These are phyloP conservation scores for Cerioporus squamosus DNA, from an alignment of 1,284 basidiomycete genomes.

Conservation along the genomic window DNA sequence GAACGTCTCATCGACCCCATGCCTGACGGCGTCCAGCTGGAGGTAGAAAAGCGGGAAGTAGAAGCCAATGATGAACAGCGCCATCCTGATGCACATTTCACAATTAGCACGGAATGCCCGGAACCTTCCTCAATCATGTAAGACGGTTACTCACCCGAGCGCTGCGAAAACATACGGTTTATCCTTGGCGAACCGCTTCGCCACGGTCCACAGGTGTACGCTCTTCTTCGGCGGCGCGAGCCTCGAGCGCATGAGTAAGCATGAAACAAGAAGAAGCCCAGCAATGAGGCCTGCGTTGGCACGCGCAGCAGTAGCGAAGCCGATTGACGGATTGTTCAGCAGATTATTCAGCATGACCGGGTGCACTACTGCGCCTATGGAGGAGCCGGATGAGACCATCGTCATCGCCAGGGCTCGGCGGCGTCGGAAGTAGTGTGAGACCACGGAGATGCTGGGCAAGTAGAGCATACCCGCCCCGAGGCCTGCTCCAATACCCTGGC, in stretches of 20 bases:
- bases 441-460: conserved; percentile 46
- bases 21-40: conserved; percentile 20
- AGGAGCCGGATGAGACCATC: conserved; percentile 44
- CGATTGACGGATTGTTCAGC: conserved; percentile 38
- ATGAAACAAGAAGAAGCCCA: conserved; percentile 20
- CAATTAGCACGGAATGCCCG: neutral
- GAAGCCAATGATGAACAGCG: conserved; percentile 13
- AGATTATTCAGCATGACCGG: conserved; percentile 56
- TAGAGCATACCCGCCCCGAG: conserved; percentile 48
- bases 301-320: conserved; percentile 44
- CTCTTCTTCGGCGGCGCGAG: neutral
- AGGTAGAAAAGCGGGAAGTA: conserved; percentile 25
- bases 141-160: conserved; percentile 9
- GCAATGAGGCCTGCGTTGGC: conserved; percentile 15
- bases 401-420: conserved; percentile 52
- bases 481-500: conserved; percentile 46
- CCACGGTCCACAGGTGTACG: conserved; percentile 3
- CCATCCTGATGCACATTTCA: conserved; percentile 6
- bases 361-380: conserved; percentile 44
- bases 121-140: too few relatives aligned
- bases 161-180: conserved; percentile 13
- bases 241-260: conserved; percentile 20
- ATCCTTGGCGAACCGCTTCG: conserved; percentile 11
- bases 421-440: conserved; percentile 46
- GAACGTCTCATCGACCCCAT: conserved; percentile 22